phyloP scores from a whole-genome alignment of 192 early-diverging fungal species.

The Backusella macrospora region DNA sequence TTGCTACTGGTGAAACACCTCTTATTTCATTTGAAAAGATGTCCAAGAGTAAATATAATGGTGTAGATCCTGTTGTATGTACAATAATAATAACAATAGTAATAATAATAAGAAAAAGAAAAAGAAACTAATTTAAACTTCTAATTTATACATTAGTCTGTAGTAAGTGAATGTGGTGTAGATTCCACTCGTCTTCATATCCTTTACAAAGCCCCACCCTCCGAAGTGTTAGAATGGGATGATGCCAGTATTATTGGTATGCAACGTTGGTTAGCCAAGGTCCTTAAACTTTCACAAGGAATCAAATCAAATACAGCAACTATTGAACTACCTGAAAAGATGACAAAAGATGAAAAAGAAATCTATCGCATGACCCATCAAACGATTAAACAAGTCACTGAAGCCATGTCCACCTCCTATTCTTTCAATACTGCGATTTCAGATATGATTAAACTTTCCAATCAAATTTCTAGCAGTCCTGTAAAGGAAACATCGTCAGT shows the following conservation, averaged over 20 bases:
- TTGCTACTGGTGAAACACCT: constrained; percentile 60
- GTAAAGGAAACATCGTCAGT: constrained; percentile 46
- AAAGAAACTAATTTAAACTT: neutral
- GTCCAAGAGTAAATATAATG: constrained; percentile 97
- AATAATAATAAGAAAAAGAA: neutral
- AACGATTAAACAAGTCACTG: constrained; percentile 60
- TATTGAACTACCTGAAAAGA: constrained; percentile 13
- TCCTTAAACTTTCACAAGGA: constrained; percentile 41
- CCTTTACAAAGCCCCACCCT: constrained; percentile 86
- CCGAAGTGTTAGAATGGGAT: constrained; percentile 92
- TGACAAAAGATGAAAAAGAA: constrained; percentile 55
- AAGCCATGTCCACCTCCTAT: constrained; percentile 33
- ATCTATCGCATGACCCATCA: constrained; percentile 53
- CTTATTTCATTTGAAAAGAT: constrained; percentile 86
- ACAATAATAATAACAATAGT: too few species aligned
- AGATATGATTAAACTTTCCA: constrained; percentile 80
- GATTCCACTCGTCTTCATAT: constrained; percentile 87
- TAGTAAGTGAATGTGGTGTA: constrained; percentile 69
- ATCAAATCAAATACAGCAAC: neutral
- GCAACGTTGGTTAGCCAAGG: constrained; percentile 78
- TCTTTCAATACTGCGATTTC: constrained; percentile 85
- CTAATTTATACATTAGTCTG: constrained; percentile 32
- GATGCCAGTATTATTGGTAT: constrained; percentile 89
- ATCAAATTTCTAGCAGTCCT: constrained; percentile 20
- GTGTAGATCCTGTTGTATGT: constrained; percentile 77